phyloP scores from a whole-genome alignment of 2,329 filamentous ascomycete species.

The Diplodia mutila region DNA sequence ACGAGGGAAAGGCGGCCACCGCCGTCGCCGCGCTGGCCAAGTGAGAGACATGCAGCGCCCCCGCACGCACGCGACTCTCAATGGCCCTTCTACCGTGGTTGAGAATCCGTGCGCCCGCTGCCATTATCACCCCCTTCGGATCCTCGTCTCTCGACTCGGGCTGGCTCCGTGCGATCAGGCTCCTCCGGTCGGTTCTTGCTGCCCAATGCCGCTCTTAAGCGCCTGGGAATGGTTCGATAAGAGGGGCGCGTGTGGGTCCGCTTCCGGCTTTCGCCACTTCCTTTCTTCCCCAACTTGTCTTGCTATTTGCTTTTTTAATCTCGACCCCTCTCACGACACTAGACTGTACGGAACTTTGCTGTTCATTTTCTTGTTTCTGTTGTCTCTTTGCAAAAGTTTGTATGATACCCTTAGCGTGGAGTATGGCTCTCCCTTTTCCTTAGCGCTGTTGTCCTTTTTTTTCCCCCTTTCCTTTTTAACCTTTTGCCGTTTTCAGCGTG shows the following conservation, averaged over 20 bases:
- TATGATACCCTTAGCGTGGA: constrained; percentile 18
- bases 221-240: background rate
- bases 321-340: constrained; percentile 1
- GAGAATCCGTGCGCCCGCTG: background rate
- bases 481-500: background rate
- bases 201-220: background rate
- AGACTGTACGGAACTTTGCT: constrained; percentile 1
- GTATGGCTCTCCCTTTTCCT: background rate
- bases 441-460: background rate
- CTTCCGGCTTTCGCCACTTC: background rate
- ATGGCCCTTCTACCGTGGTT: background rate
- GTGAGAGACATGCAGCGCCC: background rate
- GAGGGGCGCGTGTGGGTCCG: background rate
- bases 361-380: background rate
- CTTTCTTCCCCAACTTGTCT: background rate
- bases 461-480: background rate
- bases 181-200: background rate
- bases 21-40: constrained; percentile 3
- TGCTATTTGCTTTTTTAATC: background rate
- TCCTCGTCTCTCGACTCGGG: background rate
- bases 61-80: background rate
- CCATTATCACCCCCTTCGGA: background rate
- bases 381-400: constrained; percentile 2
- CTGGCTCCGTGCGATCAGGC: constrained; percentile 8
- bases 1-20: background rate